Evolutionary conservation across 2,329 filamentous ascomycete genomes (phyloP), one percentile per base, ranked within the genome.

Genomic region (Leptographium flavum): DNA sequence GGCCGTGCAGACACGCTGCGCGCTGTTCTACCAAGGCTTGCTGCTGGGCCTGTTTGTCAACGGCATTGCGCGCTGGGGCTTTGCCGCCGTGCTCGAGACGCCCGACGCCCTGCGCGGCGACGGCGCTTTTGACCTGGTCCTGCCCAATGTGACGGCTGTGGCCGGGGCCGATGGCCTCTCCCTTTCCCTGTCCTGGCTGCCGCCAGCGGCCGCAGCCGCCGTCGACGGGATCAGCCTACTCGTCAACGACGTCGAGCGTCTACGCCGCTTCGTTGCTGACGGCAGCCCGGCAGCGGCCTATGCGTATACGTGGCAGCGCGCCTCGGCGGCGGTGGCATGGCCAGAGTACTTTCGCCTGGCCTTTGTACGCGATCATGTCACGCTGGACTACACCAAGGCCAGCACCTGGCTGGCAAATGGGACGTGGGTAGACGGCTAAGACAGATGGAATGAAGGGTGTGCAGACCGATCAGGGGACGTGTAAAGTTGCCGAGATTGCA

Each of bases 21-120:
- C 81, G 1, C 68, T 96, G 10, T 61, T 94, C 2, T 96, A 92
- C 57, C 90, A 96, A 60, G 92, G 92, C 13, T 67, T 98, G 2
- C 69, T 98, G 0, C 67, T 96, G 7, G 92, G 92, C 0, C 72
- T 96, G 0, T 96, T 95, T 61, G 80, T 95, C 64, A 95, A 95
- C 58, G 90, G 92, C 43, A 79, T 93, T 48, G 88, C 88, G 4
- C 75, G 90, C 36, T 96, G 92, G 92, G 88, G 88, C 0, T 98
- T 94, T 59, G 88, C 87, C 50, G 74, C 83, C 1, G 77, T 98
- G 39, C 73, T 98, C 15, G 81, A 98, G 63, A 96, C 92, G 0
- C 76, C 84, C 0, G 71, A 63, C 1, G 78, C 79, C 1, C 64
- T 98, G 21, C 78, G 79, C 43, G 79, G 76, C 15, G 79, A 83